Evolutionary conservation across 805 yeast genomes (phyloP), one percentile per base, ranked within the genome.

Genomic region (Yamadazyma phyllophila): DNA sequence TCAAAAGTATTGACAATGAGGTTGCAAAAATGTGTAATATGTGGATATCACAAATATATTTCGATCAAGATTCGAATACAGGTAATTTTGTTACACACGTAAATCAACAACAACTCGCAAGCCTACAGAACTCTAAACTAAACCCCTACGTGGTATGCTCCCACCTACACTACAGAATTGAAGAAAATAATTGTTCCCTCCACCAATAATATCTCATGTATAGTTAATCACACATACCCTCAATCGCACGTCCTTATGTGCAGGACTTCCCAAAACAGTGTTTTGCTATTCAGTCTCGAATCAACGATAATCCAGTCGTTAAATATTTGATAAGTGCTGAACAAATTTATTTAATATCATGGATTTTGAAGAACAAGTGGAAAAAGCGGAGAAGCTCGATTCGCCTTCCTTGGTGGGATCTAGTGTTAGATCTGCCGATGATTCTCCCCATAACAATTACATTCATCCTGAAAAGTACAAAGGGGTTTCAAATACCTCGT

Each of bases 401-500:
- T 60, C 71, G 16, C 82, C 83, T 8, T 77, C 82, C 20, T 65
- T 80, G 50, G 76, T 79, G 26, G 84, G 84, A 9, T 64, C 78
- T 7, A 71, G 81, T 11, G 60, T 80, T 37, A 62, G 77, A 49
- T 71, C 76, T 1, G 76, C 76, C 20, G 77, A 72, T 55, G 77
- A 72, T 53, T 68, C 74, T 14, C 44, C 69, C 56, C 67, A 72
- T 64, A 62, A 74, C 45, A 68, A 72, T 56, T 69, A 69, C 57
- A 66, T 70, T 62, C 63, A 75, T 50, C 71, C 78, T 13, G 78
- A 73, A 49, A 68, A 69, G 51, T 63, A 62, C 50, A 62, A 59
- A 24, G 66, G 67, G 12, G 53, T 55, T 15, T 31, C 31, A 8
- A n/a, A 16, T 7, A 34, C 26, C 5, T n/a, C 36, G 11, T 27